Percentiles rank a stretch among this genome's conserved stretches.
Evolutionary conservation across 495 filamentous ascomycete genomes (phyloP).

Genomic region (Talaromyces thailandensis): DNA sequence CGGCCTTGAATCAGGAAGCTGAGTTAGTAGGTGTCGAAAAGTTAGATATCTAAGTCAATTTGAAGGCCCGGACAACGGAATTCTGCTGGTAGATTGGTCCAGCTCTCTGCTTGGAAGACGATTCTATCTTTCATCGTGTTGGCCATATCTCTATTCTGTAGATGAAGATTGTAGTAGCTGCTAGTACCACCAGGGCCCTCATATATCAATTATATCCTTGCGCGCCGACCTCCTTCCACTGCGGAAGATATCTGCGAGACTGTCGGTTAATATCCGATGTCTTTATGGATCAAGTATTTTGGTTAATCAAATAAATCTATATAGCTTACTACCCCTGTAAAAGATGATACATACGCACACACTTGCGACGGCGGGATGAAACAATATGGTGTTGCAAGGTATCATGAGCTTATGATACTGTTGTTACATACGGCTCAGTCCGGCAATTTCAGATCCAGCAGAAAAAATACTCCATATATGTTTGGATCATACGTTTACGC

Average conservation of each 20-base stretch:
- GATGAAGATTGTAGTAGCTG: neutral
- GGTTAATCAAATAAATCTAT: neutral
- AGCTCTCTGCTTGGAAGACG: too few species aligned
- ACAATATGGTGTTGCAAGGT: constrained; percentile 13
- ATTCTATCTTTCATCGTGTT: too few species aligned
- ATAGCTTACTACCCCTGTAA: neutral
- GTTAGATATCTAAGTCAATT: neutral
- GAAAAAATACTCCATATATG: constrained; percentile 23
- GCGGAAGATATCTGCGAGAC: neutral
- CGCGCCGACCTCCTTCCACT: neutral
- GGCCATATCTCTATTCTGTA: too few species aligned
- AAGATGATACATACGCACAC: neutral
- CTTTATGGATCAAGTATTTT: neutral
- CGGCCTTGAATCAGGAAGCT: constrained; percentile 58
- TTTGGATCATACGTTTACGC: constrained; percentile 26
- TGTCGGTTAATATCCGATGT: neutral
- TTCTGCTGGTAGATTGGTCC: too few species aligned
- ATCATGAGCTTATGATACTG: constrained; percentile 35
- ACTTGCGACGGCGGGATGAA: neutral
- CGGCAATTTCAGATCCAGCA: constrained; percentile 30
- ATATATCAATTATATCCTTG: neutral
- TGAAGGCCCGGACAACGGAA: neutral
- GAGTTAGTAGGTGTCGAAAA: constrained; percentile 35
- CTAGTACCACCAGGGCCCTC: neutral
- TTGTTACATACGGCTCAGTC: constrained; percentile 33